phyloP scores from a whole-genome alignment of 2,329 filamentous ascomycete genomes.

The Fusarium buharicum region DNA sequence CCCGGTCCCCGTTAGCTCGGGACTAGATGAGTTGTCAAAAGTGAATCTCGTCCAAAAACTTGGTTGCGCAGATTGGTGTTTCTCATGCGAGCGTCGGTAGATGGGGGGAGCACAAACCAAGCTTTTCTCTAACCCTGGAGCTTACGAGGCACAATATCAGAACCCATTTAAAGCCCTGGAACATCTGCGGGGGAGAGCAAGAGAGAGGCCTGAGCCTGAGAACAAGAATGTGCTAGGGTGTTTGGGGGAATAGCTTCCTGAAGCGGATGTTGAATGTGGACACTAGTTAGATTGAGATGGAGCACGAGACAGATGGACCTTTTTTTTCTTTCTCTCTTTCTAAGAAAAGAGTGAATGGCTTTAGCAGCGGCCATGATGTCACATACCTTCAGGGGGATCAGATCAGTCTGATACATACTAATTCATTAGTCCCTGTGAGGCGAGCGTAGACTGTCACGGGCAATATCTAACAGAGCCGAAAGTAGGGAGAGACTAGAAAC shows the following conservation, averaged over 20 bases:
- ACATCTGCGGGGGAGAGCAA: not conserved
- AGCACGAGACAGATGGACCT: conserved; percentile 20
- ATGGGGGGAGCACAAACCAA: not conserved
- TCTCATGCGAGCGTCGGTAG: conserved; percentile 25
- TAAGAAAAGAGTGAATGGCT: conserved; percentile 8
- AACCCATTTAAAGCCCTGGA: not conserved
- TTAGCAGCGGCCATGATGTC: conserved; percentile 29
- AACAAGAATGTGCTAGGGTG: conserved; percentile 3
- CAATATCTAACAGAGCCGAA: conserved; percentile 3
- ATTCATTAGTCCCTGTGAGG: not conserved
- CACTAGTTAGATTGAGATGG: conserved; percentile 37
- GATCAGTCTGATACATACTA: conserved; percentile 18
- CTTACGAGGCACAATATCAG: conserved; percentile 16
- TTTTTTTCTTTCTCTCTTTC: conserved; percentile 5
- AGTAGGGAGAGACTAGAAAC: conserved; percentile 4
- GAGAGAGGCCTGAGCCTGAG: not conserved
- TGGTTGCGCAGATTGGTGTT: conserved; percentile 33
- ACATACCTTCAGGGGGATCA: conserved; percentile 14
- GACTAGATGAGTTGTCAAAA: conserved; percentile 39
- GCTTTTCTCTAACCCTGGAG: not conserved
- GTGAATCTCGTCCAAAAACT: conserved; percentile 24
- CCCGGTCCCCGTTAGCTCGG: conserved; percentile 16
- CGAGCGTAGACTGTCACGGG: not conserved
- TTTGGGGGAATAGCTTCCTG: conserved; percentile 28
- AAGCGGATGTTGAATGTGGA: conserved; percentile 18